These are phyloP conservation scores for Bryoerythrophyllum caledonicum DNA, from an alignment of 225 moss, liverwort and hornwort genomes.

Conservation along the genomic window DNA sequence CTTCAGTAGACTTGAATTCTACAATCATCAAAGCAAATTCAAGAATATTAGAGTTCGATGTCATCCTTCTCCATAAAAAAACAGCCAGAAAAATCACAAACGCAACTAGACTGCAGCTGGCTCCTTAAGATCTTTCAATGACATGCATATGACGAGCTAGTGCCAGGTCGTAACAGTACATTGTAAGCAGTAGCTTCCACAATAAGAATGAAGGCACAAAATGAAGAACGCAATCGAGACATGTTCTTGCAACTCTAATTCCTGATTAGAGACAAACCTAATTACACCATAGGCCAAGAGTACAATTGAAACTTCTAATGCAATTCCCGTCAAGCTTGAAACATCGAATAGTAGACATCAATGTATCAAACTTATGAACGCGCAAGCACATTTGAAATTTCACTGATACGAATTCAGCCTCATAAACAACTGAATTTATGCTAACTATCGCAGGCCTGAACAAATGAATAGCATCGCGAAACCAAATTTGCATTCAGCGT, in stretches of 20 bases:
- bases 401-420: neutral
- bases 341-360: neutral
- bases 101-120: neutral
- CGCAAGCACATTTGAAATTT: neutral
- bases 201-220: neutral
- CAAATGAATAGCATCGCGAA: neutral
- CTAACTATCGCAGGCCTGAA: neutral
- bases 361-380: neutral
- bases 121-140: neutral
- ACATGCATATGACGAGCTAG: neutral
- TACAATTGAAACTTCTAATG: neutral
- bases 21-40: no score
- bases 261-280: neutral
- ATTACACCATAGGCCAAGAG: neutral
- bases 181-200: neutral
- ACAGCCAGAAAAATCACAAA: neutral
- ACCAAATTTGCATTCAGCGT: neutral
- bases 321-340: neutral
- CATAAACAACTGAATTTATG: neutral
- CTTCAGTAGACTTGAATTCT: no score
- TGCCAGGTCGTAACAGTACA: neutral
- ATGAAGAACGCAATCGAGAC: neutral
- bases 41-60: neutral
- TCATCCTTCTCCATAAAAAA: constrained; percentile 2
- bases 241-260: neutral